A percentile compares a stretch with the other conserved stretches of the same genome.
phyloP scores from a whole-genome alignment of 495 filamentous ascomycete genomes.

The Penicillium bialowiezense region DNA sequence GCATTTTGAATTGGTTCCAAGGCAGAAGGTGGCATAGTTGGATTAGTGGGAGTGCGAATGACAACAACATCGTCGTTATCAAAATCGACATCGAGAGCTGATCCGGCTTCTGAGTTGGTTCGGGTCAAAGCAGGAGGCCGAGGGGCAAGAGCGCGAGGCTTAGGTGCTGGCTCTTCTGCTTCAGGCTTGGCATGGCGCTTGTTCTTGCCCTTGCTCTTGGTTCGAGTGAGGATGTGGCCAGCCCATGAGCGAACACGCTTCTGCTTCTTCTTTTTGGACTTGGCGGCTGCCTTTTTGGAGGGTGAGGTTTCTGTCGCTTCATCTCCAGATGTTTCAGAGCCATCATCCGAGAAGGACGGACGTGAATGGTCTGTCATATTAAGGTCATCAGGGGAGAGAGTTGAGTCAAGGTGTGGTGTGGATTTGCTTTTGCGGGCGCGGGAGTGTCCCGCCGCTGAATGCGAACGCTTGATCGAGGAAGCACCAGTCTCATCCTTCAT shows the following conservation, averaged over 20 bases:
- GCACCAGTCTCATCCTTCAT: slow-evolving; percentile 10
- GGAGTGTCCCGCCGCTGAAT: slow-evolving; percentile 35
- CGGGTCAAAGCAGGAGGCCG: slow-evolving; percentile 42
- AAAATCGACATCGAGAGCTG: slow-evolving; percentile 48
- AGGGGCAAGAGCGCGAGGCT: slow-evolving; percentile 20
- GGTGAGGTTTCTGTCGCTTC: slow-evolving; percentile 15
- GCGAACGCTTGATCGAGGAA: slow-evolving; percentile 32
- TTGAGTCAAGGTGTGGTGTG: slow-evolving; percentile 24
- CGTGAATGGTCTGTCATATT: slow-evolving; percentile 27
- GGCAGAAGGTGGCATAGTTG: slow-evolving; percentile 26
- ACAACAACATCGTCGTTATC: slow-evolving; percentile 54
- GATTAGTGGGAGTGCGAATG: slow-evolving; percentile 42
- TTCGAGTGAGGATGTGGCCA: slow-evolving; percentile 64
- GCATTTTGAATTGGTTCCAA: slow-evolving; percentile 21
- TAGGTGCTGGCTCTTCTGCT: slow-evolving; percentile 5
- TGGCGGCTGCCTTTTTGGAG: slow-evolving; percentile 28
- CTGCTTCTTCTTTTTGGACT: slow-evolving; percentile 69
- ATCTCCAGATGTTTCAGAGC: slow-evolving; percentile 29
- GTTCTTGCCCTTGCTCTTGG: slow-evolving; percentile 65
- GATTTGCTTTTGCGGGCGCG: slow-evolving; percentile 37
- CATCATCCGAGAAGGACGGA: slow-evolving; percentile 33
- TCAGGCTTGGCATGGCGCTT: slow-evolving; percentile 19
- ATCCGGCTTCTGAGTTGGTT: slow-evolving; percentile 42
- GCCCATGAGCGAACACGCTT: slow-evolving; percentile 83
- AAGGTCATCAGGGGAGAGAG: slow-evolving; percentile 23